phyloP scores from a whole-genome alignment of 371 early-diverging fungal species.

The Apophysomyces variabilis region DNA sequence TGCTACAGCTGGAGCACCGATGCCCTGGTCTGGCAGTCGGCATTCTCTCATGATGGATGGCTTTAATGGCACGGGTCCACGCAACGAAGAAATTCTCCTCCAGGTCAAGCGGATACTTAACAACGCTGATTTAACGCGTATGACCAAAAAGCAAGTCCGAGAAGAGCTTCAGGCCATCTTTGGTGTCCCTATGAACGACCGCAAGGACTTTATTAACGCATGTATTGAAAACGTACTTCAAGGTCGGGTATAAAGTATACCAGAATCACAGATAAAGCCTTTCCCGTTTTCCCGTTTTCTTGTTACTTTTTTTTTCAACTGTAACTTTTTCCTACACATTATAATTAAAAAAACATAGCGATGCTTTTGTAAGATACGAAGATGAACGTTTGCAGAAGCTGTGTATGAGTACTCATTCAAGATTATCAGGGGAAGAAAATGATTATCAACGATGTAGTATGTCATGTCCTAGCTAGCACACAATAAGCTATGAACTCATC shows the following conservation, averaged over 20 bases:
- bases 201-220: constrained; percentile 62
- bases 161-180: constrained; percentile 46
- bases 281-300: neutral
- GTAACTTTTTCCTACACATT: constrained; percentile 1
- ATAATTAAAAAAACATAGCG: neutral
- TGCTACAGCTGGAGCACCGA: constrained; percentile 11
- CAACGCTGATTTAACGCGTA: constrained; percentile 76
- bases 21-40: constrained; percentile 22
- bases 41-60: constrained; percentile 46
- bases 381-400: too few relatives aligned
- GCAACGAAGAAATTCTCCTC: constrained; percentile 79
- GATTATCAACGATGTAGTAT: too few relatives aligned
- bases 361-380: neutral
- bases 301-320: neutral
- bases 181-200: constrained; percentile 50
- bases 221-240: constrained; percentile 53
- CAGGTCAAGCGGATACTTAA: constrained; percentile 79
- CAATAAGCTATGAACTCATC: too few relatives aligned
- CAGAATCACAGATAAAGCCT: neutral
- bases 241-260: constrained; percentile 33
- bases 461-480: too few relatives aligned
- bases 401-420: too few relatives aligned
- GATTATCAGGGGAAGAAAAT: too few relatives aligned
- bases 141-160: constrained; percentile 83
- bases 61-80: constrained; percentile 30